These are phyloP conservation scores for Citrus mangshanensis DNA, from an alignment of 345 rosid species.

Conservation along the genomic window DNA sequence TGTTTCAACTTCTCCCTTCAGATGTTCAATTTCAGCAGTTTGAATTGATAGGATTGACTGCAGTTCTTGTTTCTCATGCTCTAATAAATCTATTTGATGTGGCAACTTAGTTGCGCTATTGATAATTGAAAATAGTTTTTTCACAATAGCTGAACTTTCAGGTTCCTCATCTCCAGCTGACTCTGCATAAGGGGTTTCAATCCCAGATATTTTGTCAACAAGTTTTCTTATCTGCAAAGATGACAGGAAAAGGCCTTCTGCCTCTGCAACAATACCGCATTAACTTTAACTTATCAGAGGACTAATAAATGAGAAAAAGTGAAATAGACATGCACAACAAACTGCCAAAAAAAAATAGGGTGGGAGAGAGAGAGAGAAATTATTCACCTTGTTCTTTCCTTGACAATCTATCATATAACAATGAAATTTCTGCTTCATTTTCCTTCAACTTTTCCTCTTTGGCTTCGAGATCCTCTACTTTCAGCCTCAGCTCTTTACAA, in stretches of 20 bases:
- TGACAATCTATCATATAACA: conserved; percentile 25
- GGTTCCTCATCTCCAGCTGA: conserved; percentile 32
- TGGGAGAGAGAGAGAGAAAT: too few relatives aligned
- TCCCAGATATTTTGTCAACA: conserved; percentile 46
- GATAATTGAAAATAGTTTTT: conserved; percentile 55
- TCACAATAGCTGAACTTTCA: conserved; percentile 37
- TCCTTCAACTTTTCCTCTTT: conserved; percentile 59
- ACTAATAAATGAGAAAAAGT: background rate
- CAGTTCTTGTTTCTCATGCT: conserved; percentile 52
- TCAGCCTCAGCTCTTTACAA: conserved; percentile 44
- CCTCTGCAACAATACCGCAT: conserved; percentile 39
- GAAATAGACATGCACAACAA: background rate
- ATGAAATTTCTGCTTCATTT: conserved; percentile 54
- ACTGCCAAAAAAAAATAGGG: too few relatives aligned
- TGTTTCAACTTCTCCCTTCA: conserved; percentile 46
- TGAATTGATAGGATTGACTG: conserved; percentile 46
- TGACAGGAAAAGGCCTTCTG: conserved; percentile 47
- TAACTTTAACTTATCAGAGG: conserved; percentile 4
- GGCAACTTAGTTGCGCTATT: conserved; percentile 50
- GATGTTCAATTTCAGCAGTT: conserved; percentile 54
- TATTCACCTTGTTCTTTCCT: conserved; percentile 58
- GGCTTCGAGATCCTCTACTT: conserved; percentile 42
- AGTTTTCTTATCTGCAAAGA: conserved; percentile 50
- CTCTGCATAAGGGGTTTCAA: conserved; percentile 44
- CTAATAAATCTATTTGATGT: conserved; percentile 46